Conservation (phyloP, 2,329 filamentous ascomycete species). For the Trichoderma gracile region DNA sequence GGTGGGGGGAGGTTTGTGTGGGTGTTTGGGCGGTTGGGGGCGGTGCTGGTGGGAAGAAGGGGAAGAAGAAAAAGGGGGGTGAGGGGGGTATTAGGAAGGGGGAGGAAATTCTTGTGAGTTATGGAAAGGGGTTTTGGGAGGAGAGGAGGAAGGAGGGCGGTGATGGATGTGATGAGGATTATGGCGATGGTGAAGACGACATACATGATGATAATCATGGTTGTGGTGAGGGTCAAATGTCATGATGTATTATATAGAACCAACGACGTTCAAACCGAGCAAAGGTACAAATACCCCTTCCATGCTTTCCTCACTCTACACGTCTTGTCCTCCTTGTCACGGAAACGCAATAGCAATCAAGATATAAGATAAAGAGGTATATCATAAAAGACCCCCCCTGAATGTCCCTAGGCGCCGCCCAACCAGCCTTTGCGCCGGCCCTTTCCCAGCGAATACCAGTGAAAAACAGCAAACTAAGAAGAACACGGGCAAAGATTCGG, state of each 20-base stretch:
- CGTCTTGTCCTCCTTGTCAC: not conserved
- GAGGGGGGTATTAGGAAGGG: constrained; percentile 49
- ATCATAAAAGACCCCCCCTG: not conserved
- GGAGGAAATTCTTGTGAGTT: constrained; percentile 65
- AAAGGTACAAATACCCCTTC: not conserved
- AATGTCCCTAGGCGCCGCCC: constrained; percentile 27
- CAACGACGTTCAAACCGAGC: too few species aligned
- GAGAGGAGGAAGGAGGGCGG: constrained; percentile 39
- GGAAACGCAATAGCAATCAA: not conserved
- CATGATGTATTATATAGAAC: too few species aligned
- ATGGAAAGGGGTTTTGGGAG: constrained; percentile 68
- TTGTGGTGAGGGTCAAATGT: too few species aligned
- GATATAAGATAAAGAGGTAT: constrained; percentile 10
- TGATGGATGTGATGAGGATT: constrained; percentile 17
- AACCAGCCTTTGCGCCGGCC: constrained; percentile 30
- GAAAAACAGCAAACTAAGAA: not conserved
- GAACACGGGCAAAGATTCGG: not conserved
- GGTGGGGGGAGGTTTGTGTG: constrained; percentile 54
- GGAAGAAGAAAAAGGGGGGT: constrained; percentile 32
- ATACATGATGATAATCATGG: not conserved
- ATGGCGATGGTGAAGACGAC: not conserved
- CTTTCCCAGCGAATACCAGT: not conserved
- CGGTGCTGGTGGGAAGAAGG: constrained; percentile 33
- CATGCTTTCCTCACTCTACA: not conserved
- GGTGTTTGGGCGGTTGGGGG: constrained; percentile 55